These are phyloP conservation scores for Luzula sylvatica DNA, from an alignment of 176 grass and related monocot species.

Conservation along the genomic window DNA sequence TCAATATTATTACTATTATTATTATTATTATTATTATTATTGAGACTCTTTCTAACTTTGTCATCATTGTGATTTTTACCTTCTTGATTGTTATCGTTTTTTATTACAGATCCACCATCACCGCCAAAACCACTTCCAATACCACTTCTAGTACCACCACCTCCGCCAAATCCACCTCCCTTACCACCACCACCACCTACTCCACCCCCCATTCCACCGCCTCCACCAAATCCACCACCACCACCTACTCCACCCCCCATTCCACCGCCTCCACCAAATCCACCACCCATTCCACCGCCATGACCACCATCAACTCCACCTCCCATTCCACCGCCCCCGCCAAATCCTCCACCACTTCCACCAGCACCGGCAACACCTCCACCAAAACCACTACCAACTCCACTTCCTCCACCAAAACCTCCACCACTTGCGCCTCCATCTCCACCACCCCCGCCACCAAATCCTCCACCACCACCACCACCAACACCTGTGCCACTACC, in stretches of 20 bases:
- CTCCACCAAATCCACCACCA: neutral
- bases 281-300: conserved; percentile 1
- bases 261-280: neutral
- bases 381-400: conserved; percentile 12
- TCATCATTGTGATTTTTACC: neutral
- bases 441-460: neutral
- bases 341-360: conserved; percentile 7
- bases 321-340: neutral
- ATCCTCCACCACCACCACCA: neutral
- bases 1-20: neutral
- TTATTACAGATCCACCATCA: neutral
- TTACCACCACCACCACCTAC: no score
- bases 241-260: neutral
- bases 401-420: conserved; percentile 7
- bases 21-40: neutral
- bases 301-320: neutral
- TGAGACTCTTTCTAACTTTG: neutral
- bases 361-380: neutral
- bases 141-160: neutral
- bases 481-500: neutral
- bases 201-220: neutral
- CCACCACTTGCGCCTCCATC: neutral
- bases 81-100: neutral
- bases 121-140: neutral
- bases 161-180: no score